Base-by-base conservation (phyloP, 495 filamentous ascomycete genomes). In the Collariella sp. region DNA sequence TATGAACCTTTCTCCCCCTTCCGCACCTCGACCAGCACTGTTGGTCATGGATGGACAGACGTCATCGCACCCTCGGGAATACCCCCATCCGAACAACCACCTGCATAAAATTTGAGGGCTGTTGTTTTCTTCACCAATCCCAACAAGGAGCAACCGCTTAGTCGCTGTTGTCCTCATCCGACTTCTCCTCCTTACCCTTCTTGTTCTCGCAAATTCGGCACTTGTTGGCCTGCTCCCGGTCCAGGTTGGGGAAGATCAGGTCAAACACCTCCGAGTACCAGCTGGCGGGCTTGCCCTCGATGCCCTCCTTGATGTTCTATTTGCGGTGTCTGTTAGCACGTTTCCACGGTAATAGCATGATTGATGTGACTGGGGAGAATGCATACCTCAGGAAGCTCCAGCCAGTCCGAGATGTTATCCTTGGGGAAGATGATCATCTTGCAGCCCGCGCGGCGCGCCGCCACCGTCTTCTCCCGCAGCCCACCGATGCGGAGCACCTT, bases 381-480 rank as follows among this genome's bases (percentile, higher is more conserved):
- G 70, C 85, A 70, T 75, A 97, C 93, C 79, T 96, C 88, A 66
- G 94, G 94, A 62, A 99, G 79, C 71, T 99, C 94, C 44, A 97
- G 73, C 94, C 94, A 99, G 76, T 99, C 93, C 39, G 85, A 88
- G 74, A 83, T 80, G 74, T 97, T 97, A 72, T 97, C 94, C 42
- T 79, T 75, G 43, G 94, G 94, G 77, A 99, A 99, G 62, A 99
- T 84, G 62, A 99, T 83, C 76, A 82, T 96, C 74, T 85, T 93
- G 54, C 89, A 94, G 54, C 94, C 94, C 44, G 94, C 93, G 52
- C 94, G 79, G 58, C 91, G 79, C 46, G 94, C 94, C 45, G 94
- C 94, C 47, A 99, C 93, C n/a, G 93, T 95, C 82, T 99, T 99
- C 79, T 99, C 94, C 52, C 94, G 78, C 62, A 99, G 72, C 0